phyloP scores from a whole-genome alignment of 805 yeast genomes.

The Candida germanica region DNA sequence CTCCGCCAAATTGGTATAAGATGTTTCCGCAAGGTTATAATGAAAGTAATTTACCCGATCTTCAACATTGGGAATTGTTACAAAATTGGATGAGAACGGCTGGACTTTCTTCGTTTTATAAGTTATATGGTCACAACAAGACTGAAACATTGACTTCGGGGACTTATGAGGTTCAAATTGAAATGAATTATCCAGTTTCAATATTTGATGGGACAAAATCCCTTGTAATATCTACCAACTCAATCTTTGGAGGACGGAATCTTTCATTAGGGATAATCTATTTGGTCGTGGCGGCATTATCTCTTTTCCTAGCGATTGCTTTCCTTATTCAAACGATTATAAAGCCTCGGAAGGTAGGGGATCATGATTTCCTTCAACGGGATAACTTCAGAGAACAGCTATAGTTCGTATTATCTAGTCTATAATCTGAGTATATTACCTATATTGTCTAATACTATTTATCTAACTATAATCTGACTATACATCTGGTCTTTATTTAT shows the following conservation, averaged over 20 bases:
- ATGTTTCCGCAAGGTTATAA: slow-evolving; percentile 85
- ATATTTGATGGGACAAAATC: slow-evolving; percentile 88
- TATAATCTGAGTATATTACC: background rate
- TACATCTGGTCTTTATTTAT: no score
- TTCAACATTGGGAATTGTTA: slow-evolving; percentile 74
- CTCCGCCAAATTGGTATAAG: slow-evolving; percentile 90
- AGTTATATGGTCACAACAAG: slow-evolving; percentile 74
- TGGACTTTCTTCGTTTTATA: slow-evolving; percentile 84
- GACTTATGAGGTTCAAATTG: slow-evolving; percentile 64
- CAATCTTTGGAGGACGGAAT: slow-evolving; percentile 86
- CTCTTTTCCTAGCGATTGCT: slow-evolving; percentile 65
- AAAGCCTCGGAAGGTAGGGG: slow-evolving; percentile 83
- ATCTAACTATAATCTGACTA: no score
- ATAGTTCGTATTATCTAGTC: background rate
- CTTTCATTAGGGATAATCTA: slow-evolving; percentile 81
- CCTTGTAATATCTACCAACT: slow-evolving; percentile 74
- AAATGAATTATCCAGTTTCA: slow-evolving; percentile 75
- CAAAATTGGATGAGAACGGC: slow-evolving; percentile 99
- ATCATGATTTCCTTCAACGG: slow-evolving; percentile 55
- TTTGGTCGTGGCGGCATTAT: slow-evolving; percentile 75
- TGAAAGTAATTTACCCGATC: slow-evolving; percentile 72
- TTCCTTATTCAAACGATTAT: slow-evolving; percentile 80
- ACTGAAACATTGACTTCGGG: slow-evolving; percentile 57
- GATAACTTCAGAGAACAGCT: slow-evolving; percentile 27
- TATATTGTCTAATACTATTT: no score